Evolutionary conservation across 1,139 yeast genomes (phyloP).

Genomic region (Saccharomyces hybrid): DNA sequence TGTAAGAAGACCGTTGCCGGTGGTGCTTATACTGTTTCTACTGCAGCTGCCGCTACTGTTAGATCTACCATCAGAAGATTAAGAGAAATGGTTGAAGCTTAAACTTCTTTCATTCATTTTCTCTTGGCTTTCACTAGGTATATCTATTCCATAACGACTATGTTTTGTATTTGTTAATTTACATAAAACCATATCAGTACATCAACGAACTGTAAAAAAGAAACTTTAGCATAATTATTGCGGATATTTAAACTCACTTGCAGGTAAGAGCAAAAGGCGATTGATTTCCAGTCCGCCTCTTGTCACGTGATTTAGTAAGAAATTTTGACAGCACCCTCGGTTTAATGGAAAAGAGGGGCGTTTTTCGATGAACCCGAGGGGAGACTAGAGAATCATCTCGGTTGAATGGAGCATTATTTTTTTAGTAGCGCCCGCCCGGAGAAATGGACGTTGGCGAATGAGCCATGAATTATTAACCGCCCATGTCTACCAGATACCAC

Average conservation of each 20-base stretch:
- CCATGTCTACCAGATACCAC: not conserved
- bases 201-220: not conserved
- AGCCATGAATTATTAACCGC: not conserved
- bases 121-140: not conserved
- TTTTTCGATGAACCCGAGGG: not conserved
- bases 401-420: not conserved
- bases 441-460: not conserved
- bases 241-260: not conserved
- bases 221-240: not conserved
- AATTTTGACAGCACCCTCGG: not conserved
- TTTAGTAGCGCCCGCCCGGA: not conserved
- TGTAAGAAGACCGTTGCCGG: conserved; percentile 98
- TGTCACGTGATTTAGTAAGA: not conserved
- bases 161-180: not conserved
- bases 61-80: conserved; percentile 99
- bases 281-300: not conserved
- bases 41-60: conserved; percentile 99
- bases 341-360: not conserved
- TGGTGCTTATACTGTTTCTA: conserved; percentile 99
- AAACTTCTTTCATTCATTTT: conserved; percentile 30
- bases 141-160: not conserved
- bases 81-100: conserved; percentile 99
- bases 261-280: too few relatives aligned
- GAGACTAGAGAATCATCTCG: not conserved
- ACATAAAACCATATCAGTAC: not conserved